Evolutionary conservation across 75 land plant species (phyloP).

Genomic region (Isoetes taiwanensis): DNA sequence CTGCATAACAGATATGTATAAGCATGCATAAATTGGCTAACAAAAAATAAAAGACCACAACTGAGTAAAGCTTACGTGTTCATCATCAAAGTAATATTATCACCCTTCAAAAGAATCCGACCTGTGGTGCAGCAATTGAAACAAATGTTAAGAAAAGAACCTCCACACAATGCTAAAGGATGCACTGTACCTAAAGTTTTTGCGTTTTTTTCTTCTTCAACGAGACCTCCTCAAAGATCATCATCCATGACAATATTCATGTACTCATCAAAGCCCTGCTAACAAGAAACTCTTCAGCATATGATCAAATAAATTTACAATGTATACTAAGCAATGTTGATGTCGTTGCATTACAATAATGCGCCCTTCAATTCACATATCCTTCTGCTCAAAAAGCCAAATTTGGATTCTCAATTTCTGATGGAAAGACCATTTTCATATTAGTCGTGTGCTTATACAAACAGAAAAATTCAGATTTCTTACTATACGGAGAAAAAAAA

Average conservation of each 20-base stretch:
- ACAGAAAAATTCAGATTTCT: background rate
- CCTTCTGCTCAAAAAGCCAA: conserved; percentile 96
- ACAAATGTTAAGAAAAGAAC: no score
- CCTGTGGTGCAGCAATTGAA: no score
- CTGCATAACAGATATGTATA: no score
- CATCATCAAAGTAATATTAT: conserved; percentile 91
- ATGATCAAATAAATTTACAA: no score
- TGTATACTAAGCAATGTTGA: no score
- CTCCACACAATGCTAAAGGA: no score
- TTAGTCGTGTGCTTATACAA: no score
- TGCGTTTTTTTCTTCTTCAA: conserved; percentile 72
- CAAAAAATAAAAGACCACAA: no score
- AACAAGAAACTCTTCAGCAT: background rate
- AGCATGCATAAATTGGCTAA: no score
- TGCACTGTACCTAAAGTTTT: conserved; percentile 57
- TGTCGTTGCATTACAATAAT: conserved; percentile 82
- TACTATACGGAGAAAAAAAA: conserved; percentile 3
- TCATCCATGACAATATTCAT: conserved; percentile 94
- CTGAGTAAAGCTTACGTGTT: conserved; percentile 52
- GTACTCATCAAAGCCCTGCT: conserved; percentile 88
- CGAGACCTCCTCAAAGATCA: conserved; percentile 73
- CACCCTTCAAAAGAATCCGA: conserved; percentile 78
- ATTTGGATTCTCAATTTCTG: conserved; percentile 88
- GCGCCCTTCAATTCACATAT: conserved; percentile 77
- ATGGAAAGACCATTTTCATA: no score